Evolutionary conservation across 768 basidiomycete species (phyloP).

Genomic region (Exsudoporus frostii): DNA sequence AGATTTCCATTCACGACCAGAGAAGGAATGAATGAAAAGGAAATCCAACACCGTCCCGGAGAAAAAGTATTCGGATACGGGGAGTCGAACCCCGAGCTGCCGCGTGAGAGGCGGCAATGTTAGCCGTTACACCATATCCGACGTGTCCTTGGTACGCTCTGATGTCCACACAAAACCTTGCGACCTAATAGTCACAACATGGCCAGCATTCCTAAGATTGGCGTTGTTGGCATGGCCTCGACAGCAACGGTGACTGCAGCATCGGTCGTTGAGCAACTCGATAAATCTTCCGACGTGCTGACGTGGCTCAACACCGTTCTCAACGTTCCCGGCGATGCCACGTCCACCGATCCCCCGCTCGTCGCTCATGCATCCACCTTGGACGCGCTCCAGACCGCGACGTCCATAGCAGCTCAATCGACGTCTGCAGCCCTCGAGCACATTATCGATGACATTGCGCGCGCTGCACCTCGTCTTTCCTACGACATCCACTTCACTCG

Average conservation of each 20-base stretch:
- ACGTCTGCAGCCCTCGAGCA: constrained; percentile 84
- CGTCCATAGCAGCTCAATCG: constrained; percentile 86
- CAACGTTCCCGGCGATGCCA: constrained; percentile 36
- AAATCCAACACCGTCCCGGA: too few relatives aligned
- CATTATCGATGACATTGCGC: constrained; percentile 88
- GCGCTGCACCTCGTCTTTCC: constrained; percentile 83
- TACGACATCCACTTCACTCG: constrained; percentile 98
- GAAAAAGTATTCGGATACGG: constrained; percentile 25
- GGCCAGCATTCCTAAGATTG: not conserved
- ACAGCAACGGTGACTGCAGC: constrained; percentile 28
- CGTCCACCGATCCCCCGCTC: constrained; percentile 27
- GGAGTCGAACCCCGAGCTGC: constrained; percentile 38
- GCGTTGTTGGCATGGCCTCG: constrained; percentile 19
- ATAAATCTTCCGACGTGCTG: constrained; percentile 57
- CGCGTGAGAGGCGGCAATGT: constrained; percentile 60
- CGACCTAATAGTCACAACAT: too few relatives aligned
- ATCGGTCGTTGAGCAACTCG: constrained; percentile 53
- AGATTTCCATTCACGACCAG: too few relatives aligned
- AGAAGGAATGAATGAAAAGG: too few relatives aligned
- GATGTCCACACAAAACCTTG: not conserved
- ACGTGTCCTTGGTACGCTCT: rapidly evolving
- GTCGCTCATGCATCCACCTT: constrained; percentile 69
- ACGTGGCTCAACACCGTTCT: constrained; percentile 74
- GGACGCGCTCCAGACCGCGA: constrained; percentile 67
- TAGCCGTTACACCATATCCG: constrained; percentile 64